Percentiles rank a stretch among this genome's conserved stretches.
Conservation (phyloP, 2,329 filamentous ascomycete genomes). For the Colletotrichum sansevieriae region DNA sequence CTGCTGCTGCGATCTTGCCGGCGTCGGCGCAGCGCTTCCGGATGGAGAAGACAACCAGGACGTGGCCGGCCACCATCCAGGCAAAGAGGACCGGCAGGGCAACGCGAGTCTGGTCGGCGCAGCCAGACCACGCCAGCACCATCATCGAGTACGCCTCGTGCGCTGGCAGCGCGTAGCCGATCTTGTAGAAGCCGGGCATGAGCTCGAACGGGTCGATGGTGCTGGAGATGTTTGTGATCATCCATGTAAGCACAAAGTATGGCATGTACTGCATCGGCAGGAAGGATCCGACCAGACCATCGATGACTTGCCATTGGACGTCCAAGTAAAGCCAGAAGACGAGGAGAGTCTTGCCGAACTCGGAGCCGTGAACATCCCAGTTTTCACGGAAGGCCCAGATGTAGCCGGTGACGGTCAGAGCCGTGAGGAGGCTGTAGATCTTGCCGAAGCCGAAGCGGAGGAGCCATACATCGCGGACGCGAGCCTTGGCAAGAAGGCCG, state of each 20-base stretch:
- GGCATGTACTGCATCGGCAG: constrained; percentile 54
- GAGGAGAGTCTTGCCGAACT: constrained; percentile 48
- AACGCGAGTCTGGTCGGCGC: constrained; percentile 53
- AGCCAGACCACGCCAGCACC: constrained; percentile 58
- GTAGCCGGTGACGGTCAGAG: constrained; percentile 54
- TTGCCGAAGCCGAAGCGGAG: constrained; percentile 47
- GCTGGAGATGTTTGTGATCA: constrained; percentile 55
- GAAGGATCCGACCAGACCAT: constrained; percentile 46
- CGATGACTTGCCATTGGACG: constrained; percentile 57
- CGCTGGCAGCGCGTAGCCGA: constrained; percentile 54
- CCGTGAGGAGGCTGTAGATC: constrained; percentile 51
- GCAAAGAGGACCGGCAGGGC: constrained; percentile 58
- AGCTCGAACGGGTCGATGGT: constrained; percentile 54
- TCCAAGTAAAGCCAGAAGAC: constrained; percentile 56
- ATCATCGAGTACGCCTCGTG: constrained; percentile 52
- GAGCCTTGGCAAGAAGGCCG: constrained; percentile 22
- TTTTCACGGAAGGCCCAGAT: constrained; percentile 60
- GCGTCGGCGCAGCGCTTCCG: constrained; percentile 43
- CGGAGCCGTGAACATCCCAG: constrained; percentile 53
- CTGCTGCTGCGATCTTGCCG: constrained; percentile 10
- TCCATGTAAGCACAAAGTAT: constrained; percentile 58
- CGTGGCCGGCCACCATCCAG: constrained; percentile 51
- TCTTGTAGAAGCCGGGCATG: constrained; percentile 55
- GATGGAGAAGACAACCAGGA: constrained; percentile 45
- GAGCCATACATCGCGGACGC: constrained; percentile 46